Percentiles rank a stretch among this genome's conserved stretches.
phyloP scores from a whole-genome alignment of 2,329 filamentous ascomycete genomes.

The Aspergillus hortae region DNA sequence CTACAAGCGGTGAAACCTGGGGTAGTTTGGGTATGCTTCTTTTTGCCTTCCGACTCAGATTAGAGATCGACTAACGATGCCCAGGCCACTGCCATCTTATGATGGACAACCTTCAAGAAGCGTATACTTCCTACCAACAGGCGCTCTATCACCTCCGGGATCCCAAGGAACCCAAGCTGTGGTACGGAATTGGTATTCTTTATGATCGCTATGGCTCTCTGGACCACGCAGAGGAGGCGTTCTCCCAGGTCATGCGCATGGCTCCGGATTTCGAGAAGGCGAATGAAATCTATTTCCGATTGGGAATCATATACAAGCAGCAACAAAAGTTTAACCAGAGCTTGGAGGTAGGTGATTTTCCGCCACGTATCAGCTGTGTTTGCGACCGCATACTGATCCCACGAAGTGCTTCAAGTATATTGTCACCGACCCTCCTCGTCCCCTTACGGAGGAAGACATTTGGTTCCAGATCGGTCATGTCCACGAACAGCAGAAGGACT shows the following conservation, averaged over 20 bases:
- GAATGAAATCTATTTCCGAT: slow-evolving; percentile 96
- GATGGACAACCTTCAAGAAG: slow-evolving; percentile 97
- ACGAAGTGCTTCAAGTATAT: slow-evolving; percentile 95
- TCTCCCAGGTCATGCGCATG: slow-evolving; percentile 98
- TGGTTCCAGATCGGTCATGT: slow-evolving; percentile 99
- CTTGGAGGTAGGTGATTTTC: slow-evolving; percentile 66
- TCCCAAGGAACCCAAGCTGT: slow-evolving; percentile 96
- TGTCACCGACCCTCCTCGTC: slow-evolving; percentile 84
- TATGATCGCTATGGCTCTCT: slow-evolving; percentile 96
- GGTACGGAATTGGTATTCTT: slow-evolving; percentile 97
- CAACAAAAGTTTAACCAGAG: slow-evolving; percentile 91
- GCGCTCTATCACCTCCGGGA: slow-evolving; percentile 89
- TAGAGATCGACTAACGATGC: slow-evolving; percentile 12
- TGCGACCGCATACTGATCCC: slow-evolving; percentile 8
- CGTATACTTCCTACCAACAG: slow-evolving; percentile 94
- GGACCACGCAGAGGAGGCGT: slow-evolving; percentile 96
- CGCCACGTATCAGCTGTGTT: background rate
- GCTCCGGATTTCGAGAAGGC: slow-evolving; percentile 97
- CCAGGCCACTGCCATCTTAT: slow-evolving; percentile 96
- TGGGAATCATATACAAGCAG: slow-evolving; percentile 99
- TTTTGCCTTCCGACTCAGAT: background rate
- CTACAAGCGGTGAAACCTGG: slow-evolving; percentile 91
- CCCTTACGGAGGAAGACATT: slow-evolving; percentile 94
- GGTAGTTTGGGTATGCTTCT: slow-evolving; percentile 73
- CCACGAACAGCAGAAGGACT: slow-evolving; percentile 99